Evolutionary conservation across 331 rosid species (phyloP), one percentile per base, ranked within the genome.

Genomic region (Saraca asoca): DNA sequence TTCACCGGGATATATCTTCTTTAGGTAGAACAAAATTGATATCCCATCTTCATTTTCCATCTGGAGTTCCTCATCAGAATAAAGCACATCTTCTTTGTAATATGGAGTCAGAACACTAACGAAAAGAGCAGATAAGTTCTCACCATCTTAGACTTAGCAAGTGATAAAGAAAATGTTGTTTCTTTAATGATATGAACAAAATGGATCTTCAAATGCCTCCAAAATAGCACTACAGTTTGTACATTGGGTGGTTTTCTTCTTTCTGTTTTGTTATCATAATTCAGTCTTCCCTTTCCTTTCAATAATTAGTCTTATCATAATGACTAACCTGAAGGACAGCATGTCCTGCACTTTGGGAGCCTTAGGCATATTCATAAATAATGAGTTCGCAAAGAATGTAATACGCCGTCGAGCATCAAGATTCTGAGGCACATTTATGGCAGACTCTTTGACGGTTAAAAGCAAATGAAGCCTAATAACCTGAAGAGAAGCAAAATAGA

Each of bases 381-480:
- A 82, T 65, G 99, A 94, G 72, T 94, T 94, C 0, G 99, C 99
- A 80, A 94, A 94, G 83, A 94, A 94, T 37, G 99, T 94, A 63
- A 90, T 94, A 58, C 99, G 97, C 31, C 99, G 91, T 58, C 99
- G 97, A 69, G 99, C 99, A 3, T 94, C 99, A 81, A 94, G 73
- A 76, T 94, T 94, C 72, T 81, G 96, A 51, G 99, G 99, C 45
- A 94, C 97, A 83, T 90, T 86, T 68, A 94, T 90, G 74, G 96
- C 97, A 41, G 99, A 94, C 68, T 94, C 99, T 79, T 94, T 94
- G 70, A 88, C 88, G 0, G 95, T 90, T 78, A 94, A 87, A 75
- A 94, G 99, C 83, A 90, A 85, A 79, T 79, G 79, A 78, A 94
- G 99, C 80, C 99, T 81, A 59, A 79, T 75, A 38, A 90, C 92